Evolutionary conservation across 345 rosid species (phyloP), one percentile per base, ranked within the genome.

Genomic region (Melastoma malabathricum): DNA sequence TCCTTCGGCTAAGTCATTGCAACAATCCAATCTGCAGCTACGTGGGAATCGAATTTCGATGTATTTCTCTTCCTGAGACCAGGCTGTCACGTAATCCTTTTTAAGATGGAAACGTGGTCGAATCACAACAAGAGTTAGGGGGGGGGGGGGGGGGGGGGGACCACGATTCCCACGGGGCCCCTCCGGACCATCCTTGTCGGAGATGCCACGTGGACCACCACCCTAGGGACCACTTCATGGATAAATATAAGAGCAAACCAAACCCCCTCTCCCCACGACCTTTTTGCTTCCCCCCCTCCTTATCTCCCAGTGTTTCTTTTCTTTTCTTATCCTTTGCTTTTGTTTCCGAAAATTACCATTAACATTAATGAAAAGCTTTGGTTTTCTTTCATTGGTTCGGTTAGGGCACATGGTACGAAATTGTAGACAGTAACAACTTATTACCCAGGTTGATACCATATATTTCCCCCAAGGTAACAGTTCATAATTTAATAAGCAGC

Each of bases 101-200:
- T 9, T 34, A 34, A 22, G 25, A 12, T 34, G 41, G 41, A 34
- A 34, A 34, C 41, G 41, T 34, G 12, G 6, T 34, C 12, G 12
- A 34, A 34, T 34, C 41, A 34, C 38, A 29, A 4, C 38, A 29
- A 29, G 38, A 2, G n/a, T n/a, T n/a, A n/a, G n/a, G n/a, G n/a
- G n/a, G n/a, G n/a, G n/a, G n/a, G n/a, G n/a, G n/a, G n/a, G n/a
- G n/a, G 25, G 10, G 22, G n/a, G 13, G 60, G 80, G 84, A 78
- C 84, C 80, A 75, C 78, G 14, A 1, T 41, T 48, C 55, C 75
- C 84, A 72, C 69, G 74, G 63, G 80, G 70, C 71, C 45, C 3
- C n/a, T n/a, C n/a, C n/a, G 19, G 72, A 64, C 67, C 75, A 63
- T 25, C 65, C 41, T 59, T 70, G 80, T 67, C 76, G 69, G 78